Evolutionary conservation across 163 green algal species (phyloP).

Genomic region (Volvox carteri): DNA sequence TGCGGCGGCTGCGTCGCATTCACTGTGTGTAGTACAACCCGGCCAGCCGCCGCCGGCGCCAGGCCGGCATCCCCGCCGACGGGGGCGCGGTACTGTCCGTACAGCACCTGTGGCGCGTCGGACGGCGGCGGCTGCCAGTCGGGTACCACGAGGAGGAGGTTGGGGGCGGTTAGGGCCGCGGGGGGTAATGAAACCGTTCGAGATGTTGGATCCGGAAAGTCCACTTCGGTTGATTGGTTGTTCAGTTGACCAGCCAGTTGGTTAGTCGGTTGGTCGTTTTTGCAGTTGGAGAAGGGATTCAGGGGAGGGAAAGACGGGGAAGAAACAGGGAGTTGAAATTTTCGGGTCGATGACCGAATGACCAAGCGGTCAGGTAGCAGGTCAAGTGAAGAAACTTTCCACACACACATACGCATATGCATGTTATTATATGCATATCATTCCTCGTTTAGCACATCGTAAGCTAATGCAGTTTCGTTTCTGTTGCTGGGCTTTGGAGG

Average conservation of each 20-base stretch:
- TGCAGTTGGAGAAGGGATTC: neutral
- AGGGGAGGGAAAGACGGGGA: neutral
- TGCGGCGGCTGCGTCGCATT: neutral
- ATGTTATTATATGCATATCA: too few species aligned
- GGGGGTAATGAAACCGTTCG: neutral
- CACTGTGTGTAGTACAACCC: neutral
- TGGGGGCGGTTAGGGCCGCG: neutral
- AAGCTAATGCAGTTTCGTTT: too few species aligned
- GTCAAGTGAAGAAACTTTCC: too few species aligned
- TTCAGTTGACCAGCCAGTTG: too few species aligned
- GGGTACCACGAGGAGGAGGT: constrained; percentile 10
- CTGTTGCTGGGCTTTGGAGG: too few species aligned
- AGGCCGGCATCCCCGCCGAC: constrained; percentile 22
- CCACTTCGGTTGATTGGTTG: too few species aligned
- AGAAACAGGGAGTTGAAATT: neutral
- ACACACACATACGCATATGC: too few species aligned
- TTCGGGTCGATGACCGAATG: neutral
- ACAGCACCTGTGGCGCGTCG: neutral
- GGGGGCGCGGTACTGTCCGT: neutral
- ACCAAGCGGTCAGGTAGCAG: neutral
- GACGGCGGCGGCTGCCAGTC: neutral
- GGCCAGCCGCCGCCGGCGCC: neutral
- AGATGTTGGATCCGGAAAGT: neutral
- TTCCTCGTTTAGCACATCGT: too few species aligned
- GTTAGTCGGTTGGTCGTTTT: too few species aligned